Base-by-base conservation (phyloP, 768 basidiomycete genomes). In the Amanita polypyramis region DNA sequence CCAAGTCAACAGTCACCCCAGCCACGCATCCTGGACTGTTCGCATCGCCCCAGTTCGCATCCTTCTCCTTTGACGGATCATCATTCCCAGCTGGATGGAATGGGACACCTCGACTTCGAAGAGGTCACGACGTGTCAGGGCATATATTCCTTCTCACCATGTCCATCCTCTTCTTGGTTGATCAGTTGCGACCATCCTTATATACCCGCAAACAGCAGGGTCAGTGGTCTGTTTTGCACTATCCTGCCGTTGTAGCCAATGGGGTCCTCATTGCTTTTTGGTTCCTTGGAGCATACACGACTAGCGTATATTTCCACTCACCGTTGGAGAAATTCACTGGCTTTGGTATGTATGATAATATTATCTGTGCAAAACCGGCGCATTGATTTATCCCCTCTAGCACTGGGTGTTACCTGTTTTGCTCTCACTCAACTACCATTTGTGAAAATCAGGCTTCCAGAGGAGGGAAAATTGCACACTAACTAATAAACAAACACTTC, bases 71-170 rank as follows among this genome's bases (percentile, higher is more conserved):
- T 25, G 46, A 49, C 14, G 27, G 27, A 10, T 33, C 52, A 4
- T 57, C 65, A 17, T 55, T 74, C 44, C 69, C 71, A 1, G 61
- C 40, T 1, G 70, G 65, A 11, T 82, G 75, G 75, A 61, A 59
- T 23, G 66, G 65, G 0, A 56, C 62, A 2, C 88, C 92, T 7
- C 68, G 84, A 23, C 66, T 95, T 53, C 73, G 79, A 45, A 75
- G 72, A 35, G 95, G 95, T 0, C 92, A 96, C 60, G 95, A 98
- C 57, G 79, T 97, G 11, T 94, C 91, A 0, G 95, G 95, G 5
- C 95, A 97, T 59, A 71, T 92, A 25, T 97, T 96, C 68, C 74
- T 98, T 52, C 74, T 97, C 53, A 85, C 85, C 2, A 76, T 95
- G 69, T 72, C 82, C 11, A 67, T 74, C 11, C 68, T 95, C 20